Conservation (phyloP, 805 yeast species). For the Saccharomycopsis babjevae region DNA sequence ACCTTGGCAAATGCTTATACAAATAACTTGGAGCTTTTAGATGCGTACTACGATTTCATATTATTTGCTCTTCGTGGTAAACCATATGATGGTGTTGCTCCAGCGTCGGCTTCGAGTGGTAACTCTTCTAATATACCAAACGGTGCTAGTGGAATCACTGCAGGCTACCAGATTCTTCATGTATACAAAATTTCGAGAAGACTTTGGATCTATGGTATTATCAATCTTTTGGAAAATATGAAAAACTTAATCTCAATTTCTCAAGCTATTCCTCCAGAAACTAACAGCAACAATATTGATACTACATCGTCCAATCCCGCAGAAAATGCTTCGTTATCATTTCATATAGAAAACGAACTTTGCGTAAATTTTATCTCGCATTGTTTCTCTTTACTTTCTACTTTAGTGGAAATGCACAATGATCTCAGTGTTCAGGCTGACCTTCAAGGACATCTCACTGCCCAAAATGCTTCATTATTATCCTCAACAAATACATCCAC, state of each 20-base stretch:
- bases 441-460: constrained; percentile 19
- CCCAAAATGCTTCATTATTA: neutral
- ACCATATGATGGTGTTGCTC: neutral
- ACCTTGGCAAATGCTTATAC: constrained; percentile 13
- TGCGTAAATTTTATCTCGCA: constrained; percentile 16
- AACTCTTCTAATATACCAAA: constrained; percentile 21
- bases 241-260: constrained; percentile 15
- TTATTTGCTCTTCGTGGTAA: constrained; percentile 10
- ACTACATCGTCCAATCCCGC: constrained; percentile 16
- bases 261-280: constrained; percentile 12
- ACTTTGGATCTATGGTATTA: constrained; percentile 81
- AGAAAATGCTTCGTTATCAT: neutral
- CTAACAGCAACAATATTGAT: constrained; percentile 17
- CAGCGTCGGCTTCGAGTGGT: constrained; percentile 18
- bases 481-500: constrained; percentile 51
- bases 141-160: constrained; percentile 20
- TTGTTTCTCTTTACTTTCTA: constrained; percentile 15
- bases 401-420: constrained; percentile 46
- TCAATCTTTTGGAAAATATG: constrained; percentile 39
- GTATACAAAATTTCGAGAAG: constrained; percentile 70
- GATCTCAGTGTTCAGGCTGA: constrained; percentile 46
- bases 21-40: constrained; percentile 16
- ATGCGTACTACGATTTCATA: constrained; percentile 18
- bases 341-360: constrained; percentile 25
- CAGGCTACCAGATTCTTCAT: constrained; percentile 69